Evolutionary conservation across 495 filamentous ascomycete genomes (phyloP).

Genomic region (Pseudoneurospora amorphoporcata): DNA sequence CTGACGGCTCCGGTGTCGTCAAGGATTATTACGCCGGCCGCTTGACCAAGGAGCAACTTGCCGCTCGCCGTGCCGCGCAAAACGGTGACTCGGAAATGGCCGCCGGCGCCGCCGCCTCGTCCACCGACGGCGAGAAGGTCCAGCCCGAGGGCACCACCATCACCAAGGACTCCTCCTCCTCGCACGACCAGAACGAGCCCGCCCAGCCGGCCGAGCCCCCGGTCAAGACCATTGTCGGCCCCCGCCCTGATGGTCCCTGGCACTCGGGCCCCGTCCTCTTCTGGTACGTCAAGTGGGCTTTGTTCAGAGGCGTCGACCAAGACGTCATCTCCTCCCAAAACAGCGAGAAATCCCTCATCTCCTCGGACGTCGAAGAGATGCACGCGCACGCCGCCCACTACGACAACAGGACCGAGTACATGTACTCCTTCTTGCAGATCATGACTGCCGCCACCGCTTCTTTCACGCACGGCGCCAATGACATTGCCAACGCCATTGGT

Average conservation of each 20-base stretch:
- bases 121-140: neutral
- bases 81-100: conserved; percentile 1
- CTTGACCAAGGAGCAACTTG: conserved; percentile 37
- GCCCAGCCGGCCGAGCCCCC: neutral
- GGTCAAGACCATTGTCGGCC: conserved; percentile 21
- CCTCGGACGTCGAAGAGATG: conserved; percentile 44
- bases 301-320: conserved; percentile 50
- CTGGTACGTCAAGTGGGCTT: conserved; percentile 33
- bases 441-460: conserved; percentile 62
- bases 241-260: conserved; percentile 27
- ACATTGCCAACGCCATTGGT: conserved; percentile 65
- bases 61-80: conserved; percentile 23
- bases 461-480: conserved; percentile 73
- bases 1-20: conserved; percentile 27
- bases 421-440: conserved; percentile 64
- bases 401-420: conserved; percentile 67
- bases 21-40: conserved; percentile 45
- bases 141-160: neutral
- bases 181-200: neutral
- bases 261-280: conserved; percentile 30
- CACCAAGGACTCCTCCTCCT: neutral
- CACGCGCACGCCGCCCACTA: conserved; percentile 55
- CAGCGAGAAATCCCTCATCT: conserved; percentile 8
- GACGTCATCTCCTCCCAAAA: conserved; percentile 43
- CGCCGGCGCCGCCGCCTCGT: neutral